Evolutionary conservation across 192 early-diverging fungal genomes (phyloP).

Genomic region (Polychytrium aggregatum): DNA sequence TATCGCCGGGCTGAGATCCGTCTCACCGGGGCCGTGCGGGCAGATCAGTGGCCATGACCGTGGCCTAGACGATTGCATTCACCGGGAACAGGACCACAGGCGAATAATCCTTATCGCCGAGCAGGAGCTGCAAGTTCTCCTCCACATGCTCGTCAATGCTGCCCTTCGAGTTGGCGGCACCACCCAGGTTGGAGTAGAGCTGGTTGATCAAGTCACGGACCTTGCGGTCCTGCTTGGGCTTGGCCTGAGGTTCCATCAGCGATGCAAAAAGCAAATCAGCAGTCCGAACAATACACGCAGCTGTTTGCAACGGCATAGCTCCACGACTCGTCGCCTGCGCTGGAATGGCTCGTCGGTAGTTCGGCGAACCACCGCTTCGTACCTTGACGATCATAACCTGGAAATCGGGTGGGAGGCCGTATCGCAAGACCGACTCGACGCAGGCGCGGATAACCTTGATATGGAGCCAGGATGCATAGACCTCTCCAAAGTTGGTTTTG

Average conservation of each 20-base stretch:
- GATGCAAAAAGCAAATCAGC: too few species aligned
- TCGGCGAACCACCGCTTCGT: too few species aligned
- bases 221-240: conserved; percentile 71
- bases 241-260: conserved; percentile 43
- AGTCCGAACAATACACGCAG: too few species aligned
- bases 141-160: conserved; percentile 62
- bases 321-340: too few species aligned
- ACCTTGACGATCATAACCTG: conserved; percentile 60
- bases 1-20: too few species aligned
- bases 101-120: conserved; percentile 79
- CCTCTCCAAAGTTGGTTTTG: conserved; percentile 91
- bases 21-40: too few species aligned
- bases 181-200: conserved; percentile 79
- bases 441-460: conserved; percentile 89
- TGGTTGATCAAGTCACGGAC: conserved; percentile 61
- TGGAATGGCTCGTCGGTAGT: too few species aligned
- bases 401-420: conserved; percentile 95
- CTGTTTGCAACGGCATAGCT: too few species aligned
- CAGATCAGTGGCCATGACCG: too few species aligned
- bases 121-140: conserved; percentile 65
- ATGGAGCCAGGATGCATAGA: conserved; percentile 86
- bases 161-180: conserved; percentile 31
- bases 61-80: conserved; percentile 14
- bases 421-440: conserved; percentile 94
- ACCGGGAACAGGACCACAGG: conserved; percentile 80